A percentile compares a stretch with the other conserved stretches of the same genome.
These are phyloP conservation scores for Waltergamsia citrina DNA, from an alignment of 2,329 filamentous ascomycete species.

Conservation along the genomic window DNA sequence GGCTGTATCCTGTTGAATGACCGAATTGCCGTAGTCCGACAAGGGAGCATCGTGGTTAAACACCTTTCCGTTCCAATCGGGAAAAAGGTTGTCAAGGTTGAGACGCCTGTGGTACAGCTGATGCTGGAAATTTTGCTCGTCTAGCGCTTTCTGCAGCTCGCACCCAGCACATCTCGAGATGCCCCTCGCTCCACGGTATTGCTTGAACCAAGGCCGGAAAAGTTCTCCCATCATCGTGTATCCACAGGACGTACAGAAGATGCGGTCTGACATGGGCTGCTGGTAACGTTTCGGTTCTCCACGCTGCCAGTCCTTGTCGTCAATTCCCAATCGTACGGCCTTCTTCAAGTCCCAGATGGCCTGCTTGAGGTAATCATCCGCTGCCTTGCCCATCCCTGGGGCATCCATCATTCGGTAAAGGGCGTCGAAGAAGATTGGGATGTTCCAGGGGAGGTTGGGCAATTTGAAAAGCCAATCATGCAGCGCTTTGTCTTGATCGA, in stretches of 20 bases:
- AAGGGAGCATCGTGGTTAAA: slow-evolving; percentile 24
- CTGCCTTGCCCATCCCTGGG: background rate
- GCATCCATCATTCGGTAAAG: slow-evolving; percentile 18
- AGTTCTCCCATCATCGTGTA: slow-evolving; percentile 20
- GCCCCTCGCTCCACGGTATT: too few relatives aligned
- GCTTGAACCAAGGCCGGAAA: too few relatives aligned
- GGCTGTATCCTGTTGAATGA: background rate
- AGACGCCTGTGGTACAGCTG: slow-evolving; percentile 9
- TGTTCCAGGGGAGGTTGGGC: slow-evolving; percentile 16
- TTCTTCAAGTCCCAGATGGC: slow-evolving; percentile 22
- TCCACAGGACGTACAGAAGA: slow-evolving; percentile 24
- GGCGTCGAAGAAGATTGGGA: slow-evolving; percentile 21
- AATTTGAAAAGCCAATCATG: slow-evolving; percentile 16
- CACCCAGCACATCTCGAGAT: slow-evolving; percentile 21
- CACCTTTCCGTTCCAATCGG: slow-evolving; percentile 10
- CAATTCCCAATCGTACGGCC: slow-evolving; percentile 13
- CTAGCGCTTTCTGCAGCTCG: slow-evolving; percentile 14
- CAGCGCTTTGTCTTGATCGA: slow-evolving; percentile 18
- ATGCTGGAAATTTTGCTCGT: slow-evolving; percentile 18
- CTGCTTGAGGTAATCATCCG: slow-evolving; percentile 7
- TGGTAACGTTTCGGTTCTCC: slow-evolving; percentile 15
- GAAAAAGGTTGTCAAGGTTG: slow-evolving; percentile 14
- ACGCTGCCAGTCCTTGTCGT: slow-evolving; percentile 8
- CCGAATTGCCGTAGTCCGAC: too few relatives aligned
- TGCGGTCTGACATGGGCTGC: too few relatives aligned